Evolutionary conservation across 495 filamentous ascomycete genomes (phyloP), one percentile per base, ranked within the genome.

Genomic region (Choiromyces venosus): DNA sequence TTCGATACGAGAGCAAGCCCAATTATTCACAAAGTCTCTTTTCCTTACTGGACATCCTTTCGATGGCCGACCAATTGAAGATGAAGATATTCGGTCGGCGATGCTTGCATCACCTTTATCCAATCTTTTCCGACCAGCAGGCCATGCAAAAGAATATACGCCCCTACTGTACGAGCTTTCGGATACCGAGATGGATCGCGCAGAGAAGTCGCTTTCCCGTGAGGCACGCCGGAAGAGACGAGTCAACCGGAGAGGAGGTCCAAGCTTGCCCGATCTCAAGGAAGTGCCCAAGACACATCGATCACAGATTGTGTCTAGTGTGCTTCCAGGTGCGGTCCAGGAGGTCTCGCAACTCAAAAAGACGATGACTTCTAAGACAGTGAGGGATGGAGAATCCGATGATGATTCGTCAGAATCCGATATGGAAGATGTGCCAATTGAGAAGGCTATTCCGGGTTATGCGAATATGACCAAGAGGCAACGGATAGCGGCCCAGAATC

Each of bases 31-130:
- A 1, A 91, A 92, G 78, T 96, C 93, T 76, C 87, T 99, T 66
- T 99, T 97, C 81, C 93, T 94, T 76, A 88, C 94, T 42, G 91
- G 92, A 16, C 94, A 99, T 82, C 91, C 93, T 18, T 98, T 98
- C 81, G 95, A 99, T 82, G 95, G 95, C 35, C 88, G 95, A 36
- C 93, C 93, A 6, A 87, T 98, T 44, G 94, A 97, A 75, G 95
- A 98, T 79, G 87, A 92, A 39, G 95, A 99, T 74, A 86, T 99
- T 37, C 88, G 90, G 73, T 83, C 91, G 37, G 90, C 92, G 66
- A 94, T 99, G 84, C 87, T 99, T 37, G 91, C 91, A 36, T 92
- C 93, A 2, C 95, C 95, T 10, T 84, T 97, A 61, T 86, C 89
- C 40, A 89, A 89, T 7, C 88, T 94, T 39, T 96, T 98, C 85